Conservation (phyloP, 441 rosid species). For the Erodium moschatum region DNA sequence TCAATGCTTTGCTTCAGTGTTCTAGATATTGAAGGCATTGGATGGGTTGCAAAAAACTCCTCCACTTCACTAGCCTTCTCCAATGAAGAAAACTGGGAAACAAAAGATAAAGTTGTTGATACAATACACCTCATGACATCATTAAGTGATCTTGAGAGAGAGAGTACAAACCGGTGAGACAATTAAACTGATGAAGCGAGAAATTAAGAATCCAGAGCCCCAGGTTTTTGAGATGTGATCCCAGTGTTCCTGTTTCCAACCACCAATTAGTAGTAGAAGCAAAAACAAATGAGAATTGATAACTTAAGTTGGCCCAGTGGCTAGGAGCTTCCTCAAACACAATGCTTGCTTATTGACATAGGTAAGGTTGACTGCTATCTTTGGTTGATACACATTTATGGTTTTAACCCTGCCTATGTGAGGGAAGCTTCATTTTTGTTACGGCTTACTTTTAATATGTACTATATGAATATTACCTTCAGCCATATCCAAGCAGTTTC, state of each 20-base stretch:
- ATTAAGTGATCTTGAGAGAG: background rate
- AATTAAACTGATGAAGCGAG: conserved; percentile 54
- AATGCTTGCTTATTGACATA: too few species aligned
- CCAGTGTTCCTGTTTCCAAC: conserved; percentile 55
- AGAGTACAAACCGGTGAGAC: conserved; percentile 64
- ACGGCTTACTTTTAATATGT: too few species aligned
- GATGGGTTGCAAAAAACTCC: conserved; percentile 62
- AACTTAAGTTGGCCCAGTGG: too few species aligned
- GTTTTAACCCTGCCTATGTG: too few species aligned
- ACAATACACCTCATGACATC: too few species aligned
- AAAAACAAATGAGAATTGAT: background rate
- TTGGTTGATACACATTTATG: too few species aligned
- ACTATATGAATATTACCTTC: conserved; percentile 25
- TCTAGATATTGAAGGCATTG: conserved; percentile 54
- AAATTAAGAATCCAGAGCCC: conserved; percentile 66
- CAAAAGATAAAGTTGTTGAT: background rate
- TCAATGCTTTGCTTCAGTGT: conserved; percentile 95
- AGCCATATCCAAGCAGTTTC: conserved; percentile 91
- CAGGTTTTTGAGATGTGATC: conserved; percentile 54
- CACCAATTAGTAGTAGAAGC: background rate
- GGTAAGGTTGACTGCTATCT: too few species aligned
- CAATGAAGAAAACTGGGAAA: conserved; percentile 58
- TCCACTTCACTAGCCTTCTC: conserved; percentile 72
- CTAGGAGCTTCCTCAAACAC: too few species aligned
- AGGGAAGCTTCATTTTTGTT: too few species aligned